phyloP scores from a whole-genome alignment of 192 early-diverging fungal species.

The Backusella liffmaniae region DNA sequence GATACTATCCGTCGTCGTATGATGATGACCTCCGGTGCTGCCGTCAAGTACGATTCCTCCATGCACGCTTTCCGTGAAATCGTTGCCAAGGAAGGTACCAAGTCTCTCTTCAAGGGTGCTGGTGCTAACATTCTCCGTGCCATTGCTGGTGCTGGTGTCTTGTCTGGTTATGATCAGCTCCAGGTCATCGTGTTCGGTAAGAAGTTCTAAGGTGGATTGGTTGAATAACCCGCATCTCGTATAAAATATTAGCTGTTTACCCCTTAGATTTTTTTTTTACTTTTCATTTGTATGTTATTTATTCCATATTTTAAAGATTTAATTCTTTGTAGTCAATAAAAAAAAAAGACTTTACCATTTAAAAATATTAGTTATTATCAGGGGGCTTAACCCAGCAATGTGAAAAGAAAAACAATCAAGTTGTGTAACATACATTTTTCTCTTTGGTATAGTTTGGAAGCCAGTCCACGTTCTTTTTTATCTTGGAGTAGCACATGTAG shows the following conservation, averaged over 20 bases:
- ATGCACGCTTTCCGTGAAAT: constrained; percentile 88
- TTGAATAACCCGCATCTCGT: neutral
- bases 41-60: constrained; percentile 86
- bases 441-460: neutral
- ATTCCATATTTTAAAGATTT: constrained; percentile 9
- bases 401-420: neutral
- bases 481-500: neutral
- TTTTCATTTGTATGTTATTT: constrained; percentile 4
- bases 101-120: constrained; percentile 98
- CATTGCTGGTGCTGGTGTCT: constrained; percentile 95
- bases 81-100: constrained; percentile 85
- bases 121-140: constrained; percentile 99
- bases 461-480: no score
- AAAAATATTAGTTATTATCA: neutral
- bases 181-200: constrained; percentile 33
- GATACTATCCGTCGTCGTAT: constrained; percentile 98
- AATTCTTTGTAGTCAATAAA: constrained; percentile 7
- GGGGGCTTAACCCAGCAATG: constrained; percentile 1
- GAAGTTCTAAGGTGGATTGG: constrained; percentile 23
- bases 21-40: constrained; percentile 92
- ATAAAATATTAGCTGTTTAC: constrained; percentile 9
- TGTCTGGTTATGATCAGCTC: constrained; percentile 76
- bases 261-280: constrained; percentile 4
- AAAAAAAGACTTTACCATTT: neutral
- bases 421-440: neutral